A percentile compares a stretch with the other conserved stretches of the same genome.
phyloP scores from a whole-genome alignment of 108 stramenopile species.

The Nannochloropsis oceanica region DNA sequence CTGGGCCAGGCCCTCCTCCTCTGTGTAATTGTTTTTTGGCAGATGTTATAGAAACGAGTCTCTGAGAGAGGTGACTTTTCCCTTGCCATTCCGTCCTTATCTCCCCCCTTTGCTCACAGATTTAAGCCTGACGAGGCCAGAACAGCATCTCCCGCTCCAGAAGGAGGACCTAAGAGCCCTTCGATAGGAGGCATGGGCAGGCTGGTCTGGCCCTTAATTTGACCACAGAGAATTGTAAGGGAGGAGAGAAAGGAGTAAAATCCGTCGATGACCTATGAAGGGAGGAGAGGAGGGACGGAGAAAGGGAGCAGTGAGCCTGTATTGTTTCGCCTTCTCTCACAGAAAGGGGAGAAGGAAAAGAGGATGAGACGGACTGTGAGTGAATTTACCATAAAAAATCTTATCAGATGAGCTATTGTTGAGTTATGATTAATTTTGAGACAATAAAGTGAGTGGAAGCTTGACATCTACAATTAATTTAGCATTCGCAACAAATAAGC shows the following conservation, averaged over 20 bases:
- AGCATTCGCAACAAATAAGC: too few species aligned
- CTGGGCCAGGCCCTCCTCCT: neutral
- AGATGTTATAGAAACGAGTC: neutral
- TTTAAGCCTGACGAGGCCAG: neutral
- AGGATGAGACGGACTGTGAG: neutral
- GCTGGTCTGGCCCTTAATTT: constrained; percentile 68
- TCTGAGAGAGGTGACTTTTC: neutral
- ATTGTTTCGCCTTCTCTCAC: neutral
- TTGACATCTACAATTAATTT: too few species aligned
- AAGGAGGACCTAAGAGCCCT: constrained; percentile 2
- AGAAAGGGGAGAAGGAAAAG: neutral
- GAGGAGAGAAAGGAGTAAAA: constrained; percentile 61
- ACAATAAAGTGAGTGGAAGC: too few species aligned
- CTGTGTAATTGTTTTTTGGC: neutral
- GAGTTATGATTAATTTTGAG: too few species aligned
- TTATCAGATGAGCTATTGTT: too few species aligned
- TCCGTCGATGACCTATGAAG: constrained; percentile 44
- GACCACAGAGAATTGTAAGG: constrained; percentile 63
- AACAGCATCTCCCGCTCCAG: neutral
- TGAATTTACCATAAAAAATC: too few species aligned
- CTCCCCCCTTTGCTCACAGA: neutral
- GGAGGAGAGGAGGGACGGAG: too few species aligned
- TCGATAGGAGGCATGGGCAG: constrained; percentile 67
- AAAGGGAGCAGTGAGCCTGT: too few species aligned
- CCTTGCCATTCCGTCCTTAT: neutral